These are phyloP conservation scores for Musa beccarii DNA, from an alignment of 176 grass and related monocot species.

Conservation along the genomic window DNA sequence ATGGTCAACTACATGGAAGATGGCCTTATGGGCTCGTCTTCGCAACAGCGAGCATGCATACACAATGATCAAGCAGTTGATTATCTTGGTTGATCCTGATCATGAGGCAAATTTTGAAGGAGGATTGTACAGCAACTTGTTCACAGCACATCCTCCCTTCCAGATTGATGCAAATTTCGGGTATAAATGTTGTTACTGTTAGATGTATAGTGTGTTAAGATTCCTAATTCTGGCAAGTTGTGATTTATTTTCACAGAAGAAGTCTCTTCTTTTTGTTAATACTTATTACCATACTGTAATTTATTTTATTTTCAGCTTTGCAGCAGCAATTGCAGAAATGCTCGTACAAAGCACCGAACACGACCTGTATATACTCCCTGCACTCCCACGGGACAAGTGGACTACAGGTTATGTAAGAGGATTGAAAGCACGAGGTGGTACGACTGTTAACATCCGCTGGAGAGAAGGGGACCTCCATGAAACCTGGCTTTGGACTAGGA, in stretches of 20 bases:
- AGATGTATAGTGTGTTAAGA: no score
- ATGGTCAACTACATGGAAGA: constrained; percentile 98
- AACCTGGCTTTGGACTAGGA: constrained; percentile 51
- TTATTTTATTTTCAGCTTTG: constrained; percentile 44
- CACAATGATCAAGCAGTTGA: constrained; percentile 68
- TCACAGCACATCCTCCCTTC: constrained; percentile 88
- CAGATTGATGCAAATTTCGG: constrained; percentile 97
- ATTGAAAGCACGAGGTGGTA: constrained; percentile 59
- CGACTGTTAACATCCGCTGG: constrained; percentile 70
- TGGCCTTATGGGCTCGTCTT: constrained; percentile 79
- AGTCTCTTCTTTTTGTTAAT: not conserved
- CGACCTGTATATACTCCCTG: constrained; percentile 68
- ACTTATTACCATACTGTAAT: not conserved
- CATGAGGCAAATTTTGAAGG: constrained; percentile 59
- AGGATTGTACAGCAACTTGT: constrained; percentile 95
- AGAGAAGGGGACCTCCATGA: constrained; percentile 72
- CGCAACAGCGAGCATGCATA: constrained; percentile 78
- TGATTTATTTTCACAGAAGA: not conserved
- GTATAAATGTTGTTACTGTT: constrained; percentile 23
- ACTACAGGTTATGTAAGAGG: constrained; percentile 63
- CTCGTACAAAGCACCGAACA: constrained; percentile 63
- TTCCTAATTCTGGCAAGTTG: no score
- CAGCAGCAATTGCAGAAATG: constrained; percentile 79
- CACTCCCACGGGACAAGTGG: constrained; percentile 64
- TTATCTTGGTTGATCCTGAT: constrained; percentile 70